Base-by-base conservation (phyloP, 805 yeast genomes). In the Suhomyces sp. region DNA sequence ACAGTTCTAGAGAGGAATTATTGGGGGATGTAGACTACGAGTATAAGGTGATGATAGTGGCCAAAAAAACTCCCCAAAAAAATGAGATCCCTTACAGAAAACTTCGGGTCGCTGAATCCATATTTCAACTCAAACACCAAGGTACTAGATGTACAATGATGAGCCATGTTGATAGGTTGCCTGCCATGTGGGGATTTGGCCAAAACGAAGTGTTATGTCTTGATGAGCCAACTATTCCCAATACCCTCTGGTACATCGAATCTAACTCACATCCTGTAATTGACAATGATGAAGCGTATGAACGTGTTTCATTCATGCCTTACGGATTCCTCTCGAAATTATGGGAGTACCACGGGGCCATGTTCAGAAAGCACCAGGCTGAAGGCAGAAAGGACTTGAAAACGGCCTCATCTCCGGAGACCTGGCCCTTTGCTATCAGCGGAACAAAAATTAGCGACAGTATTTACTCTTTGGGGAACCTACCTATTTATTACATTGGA, bases 201-300 rank as follows among this genome's bases (percentile, higher is more conserved):
- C 96, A 88, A 56, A 86, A 83, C 60, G 98, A 93, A 66, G 95
- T 91, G 8, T 63, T 88, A 25, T 93, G 98, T 58, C 74, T 88
- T 35, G 81, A 80, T 33, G 77, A 76, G 18, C 93, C 97, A 10
- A 76, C 77, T 12, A 56, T 70, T 36, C 76, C 77, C 18, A 78
- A 82, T 54, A 73, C 95, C 1, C 58, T 81, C 31, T 90, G 95
- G 85, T 77, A 68, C 50, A 62, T 90, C 44, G 96, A 88, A 53
- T 63, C 63, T 40, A 82, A 83, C 48, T 53, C 56, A 17, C 83
- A 81, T 56, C 84, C 83, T 11, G 48, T 60, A 36, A 56, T 72
- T 1, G 53, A 54, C 15, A 30, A 43, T 9, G 48, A 56, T 7
- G 30, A 33, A 5, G 48, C 33, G 13, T 40, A 28, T n/a, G 47